These are phyloP conservation scores for Globisporangium emineosum DNA, from an alignment of 352 stramenopile species.

Conservation along the genomic window DNA sequence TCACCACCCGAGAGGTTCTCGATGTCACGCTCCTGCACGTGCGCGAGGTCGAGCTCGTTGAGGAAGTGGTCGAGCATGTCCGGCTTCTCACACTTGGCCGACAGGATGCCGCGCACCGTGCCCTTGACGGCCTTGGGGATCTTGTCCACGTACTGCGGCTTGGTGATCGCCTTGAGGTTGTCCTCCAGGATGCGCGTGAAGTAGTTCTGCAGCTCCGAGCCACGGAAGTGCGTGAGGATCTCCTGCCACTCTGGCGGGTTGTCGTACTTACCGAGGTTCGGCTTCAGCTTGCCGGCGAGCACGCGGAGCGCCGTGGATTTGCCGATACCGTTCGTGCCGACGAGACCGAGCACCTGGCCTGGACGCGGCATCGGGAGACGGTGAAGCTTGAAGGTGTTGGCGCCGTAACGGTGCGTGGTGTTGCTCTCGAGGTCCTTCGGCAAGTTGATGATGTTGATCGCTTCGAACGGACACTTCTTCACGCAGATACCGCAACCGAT, in stretches of 20 bases:
- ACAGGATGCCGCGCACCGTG: constrained; percentile 93
- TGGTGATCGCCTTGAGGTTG: constrained; percentile 99
- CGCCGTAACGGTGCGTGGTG: constrained; percentile 99
- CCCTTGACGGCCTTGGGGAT: constrained; percentile 97
- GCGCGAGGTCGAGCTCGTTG: constrained; percentile 94
- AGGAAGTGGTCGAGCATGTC: constrained; percentile 80
- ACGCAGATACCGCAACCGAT: constrained; percentile 99
- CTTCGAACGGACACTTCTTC: constrained; percentile 99
- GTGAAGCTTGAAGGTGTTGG: constrained; percentile 99
- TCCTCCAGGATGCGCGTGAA: constrained; percentile 99
- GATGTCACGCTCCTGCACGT: constrained; percentile 97
- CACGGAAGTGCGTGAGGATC: constrained; percentile 98
- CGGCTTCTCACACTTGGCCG: constrained; percentile 90
- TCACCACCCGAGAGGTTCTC: constrained; percentile 96
- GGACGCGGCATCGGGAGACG: constrained; percentile 97
- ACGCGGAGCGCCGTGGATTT: constrained; percentile 99
- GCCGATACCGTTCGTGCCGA: constrained; percentile 99
- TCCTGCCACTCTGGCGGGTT: constrained; percentile 98
- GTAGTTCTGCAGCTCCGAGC: constrained; percentile 99
- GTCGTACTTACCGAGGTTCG: constrained; percentile 97
- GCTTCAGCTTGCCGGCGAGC: constrained; percentile 98
- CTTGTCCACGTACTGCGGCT: constrained; percentile 99
- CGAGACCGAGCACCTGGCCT: constrained; percentile 97
- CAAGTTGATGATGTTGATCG: constrained; percentile 99
- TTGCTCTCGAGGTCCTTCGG: constrained; percentile 98